Evolutionary conservation across 2,329 filamentous ascomycete genomes (phyloP).

Genomic region (Dothistroma pini): DNA sequence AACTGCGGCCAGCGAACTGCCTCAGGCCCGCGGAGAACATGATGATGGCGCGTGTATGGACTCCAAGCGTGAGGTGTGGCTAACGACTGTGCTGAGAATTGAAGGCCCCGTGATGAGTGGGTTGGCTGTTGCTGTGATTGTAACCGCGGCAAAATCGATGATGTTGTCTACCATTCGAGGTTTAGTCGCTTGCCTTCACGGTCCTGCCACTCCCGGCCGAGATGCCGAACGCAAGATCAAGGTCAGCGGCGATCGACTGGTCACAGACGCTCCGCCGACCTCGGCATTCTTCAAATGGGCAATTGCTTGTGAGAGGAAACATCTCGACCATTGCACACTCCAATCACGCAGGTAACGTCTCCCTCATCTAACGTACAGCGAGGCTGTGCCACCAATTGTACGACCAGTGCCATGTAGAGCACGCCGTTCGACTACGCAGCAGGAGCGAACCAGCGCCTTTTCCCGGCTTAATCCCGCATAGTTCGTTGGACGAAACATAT

Average conservation of each 20-base stretch:
- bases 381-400: too few relatives aligned
- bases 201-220: neutral
- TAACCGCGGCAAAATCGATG: neutral
- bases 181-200: neutral
- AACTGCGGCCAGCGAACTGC: slow-evolving; percentile 32
- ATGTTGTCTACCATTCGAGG: neutral
- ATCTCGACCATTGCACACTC: neutral
- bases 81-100: neutral
- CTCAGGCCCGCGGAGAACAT: slow-evolving; percentile 39
- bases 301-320: neutral
- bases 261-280: neutral
- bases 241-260: neutral
- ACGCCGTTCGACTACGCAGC: too few relatives aligned
- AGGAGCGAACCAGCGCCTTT: too few relatives aligned
- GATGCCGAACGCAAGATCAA: neutral
- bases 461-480: too few relatives aligned
- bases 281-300: neutral
- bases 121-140: neutral
- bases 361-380: too few relatives aligned
- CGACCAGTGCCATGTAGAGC: too few relatives aligned
- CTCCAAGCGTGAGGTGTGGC: slow-evolving; percentile 2
- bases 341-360: neutral
- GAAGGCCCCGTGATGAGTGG: neutral
- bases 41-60: slow-evolving; percentile 12
- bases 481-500: too few relatives aligned